Evolutionary conservation across 73 alveolate genomes (phyloP), one percentile per base, ranked within the genome.

Genomic region (Paramecium bursaria): DNA sequence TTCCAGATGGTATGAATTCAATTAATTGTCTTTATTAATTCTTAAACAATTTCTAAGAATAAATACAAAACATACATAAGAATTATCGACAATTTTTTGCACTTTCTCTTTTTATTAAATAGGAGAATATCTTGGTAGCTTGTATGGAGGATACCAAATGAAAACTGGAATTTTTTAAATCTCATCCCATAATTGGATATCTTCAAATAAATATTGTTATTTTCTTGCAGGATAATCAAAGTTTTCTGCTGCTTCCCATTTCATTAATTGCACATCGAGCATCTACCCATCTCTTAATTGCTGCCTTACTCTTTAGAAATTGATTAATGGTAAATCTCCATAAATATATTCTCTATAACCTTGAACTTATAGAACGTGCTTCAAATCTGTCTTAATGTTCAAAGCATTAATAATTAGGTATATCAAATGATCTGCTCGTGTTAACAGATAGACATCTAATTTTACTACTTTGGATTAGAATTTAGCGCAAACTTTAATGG

Each of bases 231-330:
- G 89, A 23, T 80, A 82, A 19, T 35, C 51, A 4, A 79, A 31
- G 23, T 31, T 49, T 9, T 80, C 74, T 55, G 51, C 23, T 30
- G 50, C 54, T 11, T 53, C 42, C 10, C 54, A 30, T 9, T 53
- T 79, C 1, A 82, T 80, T 17, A 79, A 30, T 29, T 79, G 30
- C 23, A 79, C 89, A 49, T 79, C 80, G 5, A 79, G 46, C 33
- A 53, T 80, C 21, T 79, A 90, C 42, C 74, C 87, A 73, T 91
- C 93, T 60, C 96, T 85, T 39, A 94, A 87, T 50, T 92, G 88
- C 4, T 77, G 73, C 61, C 98, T 91, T n/a, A 94, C 97, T 73
- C 97, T 88, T 50, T 93, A 95, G 85, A 90, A 94, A 27, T 90
- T 85, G 5, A 94, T 82, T 86, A 94, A 73, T 7, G 96, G 94